These are phyloP conservation scores for Viola pubescens DNA, from an alignment of 441 rosid species.

Conservation along the genomic window DNA sequence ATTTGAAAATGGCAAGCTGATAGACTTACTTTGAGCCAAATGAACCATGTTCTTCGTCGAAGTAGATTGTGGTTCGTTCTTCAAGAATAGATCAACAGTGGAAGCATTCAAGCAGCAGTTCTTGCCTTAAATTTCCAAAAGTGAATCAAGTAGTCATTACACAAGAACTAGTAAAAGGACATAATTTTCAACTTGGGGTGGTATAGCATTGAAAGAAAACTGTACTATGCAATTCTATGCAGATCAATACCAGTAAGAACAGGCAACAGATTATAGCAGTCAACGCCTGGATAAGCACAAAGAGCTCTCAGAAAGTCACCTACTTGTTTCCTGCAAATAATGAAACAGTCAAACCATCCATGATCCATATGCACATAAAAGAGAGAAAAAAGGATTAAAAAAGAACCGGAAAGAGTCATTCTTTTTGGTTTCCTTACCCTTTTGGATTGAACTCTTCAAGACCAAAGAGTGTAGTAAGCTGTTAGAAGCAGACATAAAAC, in stretches of 20 bases:
- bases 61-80: conserved; percentile 78
- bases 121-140: conserved; percentile 32
- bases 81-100: conserved; percentile 46
- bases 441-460: conserved; percentile 77
- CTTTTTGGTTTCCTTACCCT: conserved; percentile 33
- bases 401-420: not conserved
- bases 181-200: not conserved
- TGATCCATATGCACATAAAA: not conserved
- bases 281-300: conserved; percentile 58
- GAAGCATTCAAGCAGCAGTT: conserved; percentile 84
- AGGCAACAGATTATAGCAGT: conserved; percentile 59
- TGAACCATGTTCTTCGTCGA: conserved; percentile 85
- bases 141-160: not conserved
- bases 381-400: not conserved
- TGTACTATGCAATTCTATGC: not conserved
- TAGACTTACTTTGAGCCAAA: conserved; percentile 67
- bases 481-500: conserved; percentile 8
- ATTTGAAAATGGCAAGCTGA: not conserved
- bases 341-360: not conserved
- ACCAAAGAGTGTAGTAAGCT: conserved; percentile 54
- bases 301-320: conserved; percentile 35
- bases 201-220: not conserved
- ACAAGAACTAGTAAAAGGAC: not conserved
- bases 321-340: conserved; percentile 38
- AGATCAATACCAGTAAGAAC: conserved; percentile 50